Percentiles rank a stretch among this genome's conserved stretches.
These are phyloP conservation scores for Thelonectria olida DNA, from an alignment of 2,329 filamentous ascomycete species.

Conservation along the genomic window DNA sequence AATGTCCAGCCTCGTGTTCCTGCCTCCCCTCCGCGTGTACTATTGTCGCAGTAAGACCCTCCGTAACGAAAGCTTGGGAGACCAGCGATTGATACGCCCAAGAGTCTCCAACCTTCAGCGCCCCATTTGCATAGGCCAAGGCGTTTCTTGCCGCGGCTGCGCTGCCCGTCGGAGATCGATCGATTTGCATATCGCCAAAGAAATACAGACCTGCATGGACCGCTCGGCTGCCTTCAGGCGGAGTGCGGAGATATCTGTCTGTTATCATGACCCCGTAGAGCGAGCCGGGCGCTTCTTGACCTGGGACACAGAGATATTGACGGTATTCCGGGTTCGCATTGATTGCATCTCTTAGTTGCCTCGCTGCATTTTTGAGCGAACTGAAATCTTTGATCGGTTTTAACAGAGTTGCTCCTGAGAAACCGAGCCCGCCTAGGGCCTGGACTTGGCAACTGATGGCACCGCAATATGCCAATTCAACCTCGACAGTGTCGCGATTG, in stretches of 20 bases:
- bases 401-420: neutral
- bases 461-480: neutral
- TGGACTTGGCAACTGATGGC: constrained; percentile 4
- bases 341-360: neutral
- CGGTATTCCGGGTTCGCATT: neutral
- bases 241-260: neutral
- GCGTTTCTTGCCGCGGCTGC: constrained; percentile 1
- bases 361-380: neutral
- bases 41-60: neutral
- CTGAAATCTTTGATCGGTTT: neutral
- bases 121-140: neutral
- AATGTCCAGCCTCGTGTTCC: neutral
- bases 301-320: neutral
- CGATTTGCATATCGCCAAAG: constrained; percentile 4
- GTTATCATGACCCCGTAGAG: constrained; percentile 1
- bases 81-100: constrained; percentile 12
- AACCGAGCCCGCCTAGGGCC: neutral
- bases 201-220: constrained; percentile 4
- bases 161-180: constrained; percentile 6
- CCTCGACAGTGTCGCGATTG: neutral
- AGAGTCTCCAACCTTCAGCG: neutral
- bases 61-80: neutral
- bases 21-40: neutral
- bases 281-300: too few species aligned
- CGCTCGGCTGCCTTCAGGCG: neutral